Conservation (phyloP, 148 eudicot genomes). For the Silene latifolia region DNA sequence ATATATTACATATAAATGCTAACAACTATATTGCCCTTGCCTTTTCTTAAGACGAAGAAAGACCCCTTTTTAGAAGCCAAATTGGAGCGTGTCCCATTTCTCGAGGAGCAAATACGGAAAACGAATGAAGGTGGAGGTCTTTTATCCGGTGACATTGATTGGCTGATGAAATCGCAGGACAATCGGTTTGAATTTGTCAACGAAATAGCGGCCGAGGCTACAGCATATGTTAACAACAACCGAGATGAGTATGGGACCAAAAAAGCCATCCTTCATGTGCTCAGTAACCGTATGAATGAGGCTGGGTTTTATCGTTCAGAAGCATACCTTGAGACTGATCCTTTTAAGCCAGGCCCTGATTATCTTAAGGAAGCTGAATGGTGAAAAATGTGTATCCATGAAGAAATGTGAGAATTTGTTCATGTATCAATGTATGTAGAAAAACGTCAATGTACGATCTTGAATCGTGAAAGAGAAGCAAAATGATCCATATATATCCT, state of each 20-base stretch:
- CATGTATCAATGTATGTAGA: not conserved
- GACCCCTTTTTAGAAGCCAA: constrained; percentile 30
- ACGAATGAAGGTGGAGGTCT: constrained; percentile 68
- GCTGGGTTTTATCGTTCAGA: constrained; percentile 74
- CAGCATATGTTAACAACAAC: constrained; percentile 62
- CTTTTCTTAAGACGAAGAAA: constrained; percentile 22
- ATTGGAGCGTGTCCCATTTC: constrained; percentile 31
- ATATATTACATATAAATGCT: not conserved
- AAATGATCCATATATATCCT: not conserved
- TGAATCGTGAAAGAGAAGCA: not conserved
- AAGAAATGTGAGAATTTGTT: not conserved
- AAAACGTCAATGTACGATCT: not conserved
- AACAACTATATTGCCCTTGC: constrained; percentile 4
- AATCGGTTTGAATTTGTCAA: constrained; percentile 80
- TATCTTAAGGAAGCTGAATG: constrained; percentile 56
- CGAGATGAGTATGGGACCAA: constrained; percentile 85
- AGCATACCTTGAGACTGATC: constrained; percentile 66
- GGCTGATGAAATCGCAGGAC: constrained; percentile 68
- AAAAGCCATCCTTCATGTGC: constrained; percentile 87
- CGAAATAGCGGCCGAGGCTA: constrained; percentile 88
- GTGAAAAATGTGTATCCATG: not conserved
- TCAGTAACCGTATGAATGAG: constrained; percentile 87
- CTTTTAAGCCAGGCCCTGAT: constrained; percentile 66
- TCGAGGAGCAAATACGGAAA: constrained; percentile 79
- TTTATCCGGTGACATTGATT: constrained; percentile 60